phyloP scores from a whole-genome alignment of 495 filamentous ascomycete genomes.

The Pyrenula massariospora region DNA sequence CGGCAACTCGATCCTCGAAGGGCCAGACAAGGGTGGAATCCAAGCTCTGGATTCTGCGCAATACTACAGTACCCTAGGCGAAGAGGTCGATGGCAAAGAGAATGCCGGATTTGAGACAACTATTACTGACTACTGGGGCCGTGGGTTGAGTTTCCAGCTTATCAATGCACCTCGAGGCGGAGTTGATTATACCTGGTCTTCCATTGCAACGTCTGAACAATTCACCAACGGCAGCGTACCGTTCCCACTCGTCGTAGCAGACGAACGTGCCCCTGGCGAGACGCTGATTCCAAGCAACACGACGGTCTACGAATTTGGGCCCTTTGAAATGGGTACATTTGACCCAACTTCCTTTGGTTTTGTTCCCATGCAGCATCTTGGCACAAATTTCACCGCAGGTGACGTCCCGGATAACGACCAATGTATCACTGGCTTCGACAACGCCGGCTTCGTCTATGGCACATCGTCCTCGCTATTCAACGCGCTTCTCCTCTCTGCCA shows the following conservation, averaged over 20 bases:
- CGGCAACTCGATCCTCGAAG: constrained; percentile 62
- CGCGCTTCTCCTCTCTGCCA: constrained; percentile 49
- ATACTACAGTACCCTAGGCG: constrained; percentile 56
- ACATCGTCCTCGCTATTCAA: constrained; percentile 92
- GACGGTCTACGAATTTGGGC: constrained; percentile 79
- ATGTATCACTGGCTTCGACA: constrained; percentile 77
- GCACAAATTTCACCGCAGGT: constrained; percentile 67
- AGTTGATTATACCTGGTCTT: constrained; percentile 74
- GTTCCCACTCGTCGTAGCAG: constrained; percentile 72
- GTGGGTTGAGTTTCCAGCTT: constrained; percentile 73
- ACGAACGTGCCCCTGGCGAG: constrained; percentile 58
- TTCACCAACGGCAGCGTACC: constrained; percentile 66
- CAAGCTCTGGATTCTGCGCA: constrained; percentile 37
- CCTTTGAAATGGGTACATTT: constrained; percentile 75
- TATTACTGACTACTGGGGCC: constrained; percentile 79
- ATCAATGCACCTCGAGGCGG: constrained; percentile 70
- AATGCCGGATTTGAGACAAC: constrained; percentile 63
- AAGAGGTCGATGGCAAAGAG: constrained; percentile 52
- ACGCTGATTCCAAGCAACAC: constrained; percentile 58
- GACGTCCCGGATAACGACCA: constrained; percentile 38
- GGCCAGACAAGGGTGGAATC: constrained; percentile 40
- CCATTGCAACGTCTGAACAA: constrained; percentile 55
- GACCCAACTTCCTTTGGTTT: constrained; percentile 78
- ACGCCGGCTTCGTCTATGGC: constrained; percentile 76
- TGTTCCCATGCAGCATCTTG: constrained; percentile 60